A percentile compares a stretch with the other conserved stretches of the same genome.
These are phyloP conservation scores for Komagataella pastoris DNA, from an alignment of 805 yeast genomes.

Conservation along the genomic window DNA sequence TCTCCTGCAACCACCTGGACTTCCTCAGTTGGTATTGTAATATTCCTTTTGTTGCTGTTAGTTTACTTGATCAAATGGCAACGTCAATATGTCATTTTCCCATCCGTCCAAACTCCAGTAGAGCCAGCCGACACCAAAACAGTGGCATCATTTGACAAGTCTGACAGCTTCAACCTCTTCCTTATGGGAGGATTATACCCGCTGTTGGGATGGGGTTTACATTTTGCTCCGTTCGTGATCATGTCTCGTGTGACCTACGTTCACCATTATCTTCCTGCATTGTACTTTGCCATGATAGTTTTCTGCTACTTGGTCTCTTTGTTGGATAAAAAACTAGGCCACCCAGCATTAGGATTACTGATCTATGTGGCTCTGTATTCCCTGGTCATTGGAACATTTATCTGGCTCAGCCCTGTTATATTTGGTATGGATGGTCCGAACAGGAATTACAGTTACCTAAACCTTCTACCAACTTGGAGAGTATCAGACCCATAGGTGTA, in stretches of 20 bases:
- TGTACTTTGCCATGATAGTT: conserved; percentile 83
- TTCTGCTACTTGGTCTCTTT: conserved; percentile 47
- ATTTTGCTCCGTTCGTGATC: conserved; percentile 74
- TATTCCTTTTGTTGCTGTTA: conserved; percentile 26
- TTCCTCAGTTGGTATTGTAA: conserved; percentile 37
- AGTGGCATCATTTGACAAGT: neutral
- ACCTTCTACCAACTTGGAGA: conserved; percentile 46
- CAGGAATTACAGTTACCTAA: conserved; percentile 32
- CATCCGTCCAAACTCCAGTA: conserved; percentile 13
- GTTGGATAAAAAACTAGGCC: conserved; percentile 9
- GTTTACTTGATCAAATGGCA: conserved; percentile 61
- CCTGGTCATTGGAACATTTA: conserved; percentile 41
- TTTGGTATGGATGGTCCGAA: conserved; percentile 67
- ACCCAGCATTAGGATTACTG: conserved; percentile 11
- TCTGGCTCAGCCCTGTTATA: conserved; percentile 51
- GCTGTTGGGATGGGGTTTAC: conserved; percentile 82
- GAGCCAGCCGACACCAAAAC: conserved; percentile 1
- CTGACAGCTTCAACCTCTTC: conserved; percentile 14
- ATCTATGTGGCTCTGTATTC: conserved; percentile 34
- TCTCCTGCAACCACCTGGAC: conserved; percentile 58
- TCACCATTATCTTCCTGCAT: conserved; percentile 92
- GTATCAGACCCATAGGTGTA: conserved; percentile 9
- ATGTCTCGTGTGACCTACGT: conserved; percentile 97
- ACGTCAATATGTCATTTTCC: conserved; percentile 60
- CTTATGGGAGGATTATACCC: conserved; percentile 69